A percentile compares a stretch with the other conserved stretches of the same genome.
Conservation (phyloP, 305 asterid species). For the Solanum chacoense region DNA sequence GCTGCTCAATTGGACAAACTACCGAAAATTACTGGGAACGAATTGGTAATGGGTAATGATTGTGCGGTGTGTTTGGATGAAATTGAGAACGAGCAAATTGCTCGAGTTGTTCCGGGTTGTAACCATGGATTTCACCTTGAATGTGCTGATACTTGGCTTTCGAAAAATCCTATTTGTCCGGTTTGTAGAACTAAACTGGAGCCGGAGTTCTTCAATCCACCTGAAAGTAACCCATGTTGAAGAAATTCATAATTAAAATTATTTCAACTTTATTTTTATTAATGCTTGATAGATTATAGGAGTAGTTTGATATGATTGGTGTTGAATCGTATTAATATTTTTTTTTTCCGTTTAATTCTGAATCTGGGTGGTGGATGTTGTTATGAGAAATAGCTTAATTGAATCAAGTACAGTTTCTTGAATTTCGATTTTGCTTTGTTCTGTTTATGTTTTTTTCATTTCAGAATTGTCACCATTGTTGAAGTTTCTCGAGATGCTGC, state of each 20-base stretch:
- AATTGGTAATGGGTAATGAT: slow-evolving; percentile 39
- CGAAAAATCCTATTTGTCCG: slow-evolving; percentile 47
- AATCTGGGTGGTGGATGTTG: slow-evolving; percentile 4
- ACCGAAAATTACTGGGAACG: slow-evolving; percentile 44
- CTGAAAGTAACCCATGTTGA: slow-evolving; percentile 30
- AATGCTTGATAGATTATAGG: neutral
- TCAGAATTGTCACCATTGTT: neutral
- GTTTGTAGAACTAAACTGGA: slow-evolving; percentile 49
- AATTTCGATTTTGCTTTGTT: neutral
- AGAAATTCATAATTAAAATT: neutral
- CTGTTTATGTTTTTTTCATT: neutral
- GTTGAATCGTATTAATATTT: neutral
- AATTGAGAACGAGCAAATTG: slow-evolving; percentile 40
- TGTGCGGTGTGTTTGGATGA: slow-evolving; percentile 70
- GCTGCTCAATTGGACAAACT: slow-evolving; percentile 52
- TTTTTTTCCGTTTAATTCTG: neutral
- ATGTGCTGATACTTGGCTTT: slow-evolving; percentile 67
- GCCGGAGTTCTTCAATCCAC: slow-evolving; percentile 25
- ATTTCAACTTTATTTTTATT: neutral
- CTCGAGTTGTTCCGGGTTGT: slow-evolving; percentile 57
- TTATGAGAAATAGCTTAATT: neutral
- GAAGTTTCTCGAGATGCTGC: neutral
- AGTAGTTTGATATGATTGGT: neutral
- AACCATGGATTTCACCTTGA: slow-evolving; percentile 63
- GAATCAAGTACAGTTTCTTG: neutral